A percentile compares a stretch with the other conserved stretches of the same genome.
Evolutionary conservation across 345 rosid species (phyloP).

Genomic region (Pelargonium nanum): DNA sequence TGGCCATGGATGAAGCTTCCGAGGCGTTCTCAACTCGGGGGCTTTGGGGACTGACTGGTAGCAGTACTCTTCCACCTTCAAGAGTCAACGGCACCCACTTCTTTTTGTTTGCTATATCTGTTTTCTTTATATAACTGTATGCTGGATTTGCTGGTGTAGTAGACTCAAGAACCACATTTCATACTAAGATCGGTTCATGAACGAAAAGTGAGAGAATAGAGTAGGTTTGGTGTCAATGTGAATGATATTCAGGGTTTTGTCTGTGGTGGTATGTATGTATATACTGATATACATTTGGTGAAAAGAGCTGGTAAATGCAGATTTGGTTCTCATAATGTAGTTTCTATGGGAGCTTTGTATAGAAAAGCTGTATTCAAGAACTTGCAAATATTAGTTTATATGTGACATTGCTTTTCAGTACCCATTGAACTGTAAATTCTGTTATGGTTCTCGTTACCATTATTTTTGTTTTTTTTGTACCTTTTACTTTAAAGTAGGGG

Average conservation of each 20-base stretch:
- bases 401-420: too few species aligned
- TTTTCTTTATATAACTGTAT: too few species aligned
- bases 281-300: too few species aligned
- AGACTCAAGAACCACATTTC: background rate
- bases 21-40: conserved; percentile 16
- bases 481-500: too few species aligned
- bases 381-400: background rate
- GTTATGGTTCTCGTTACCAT: too few species aligned
- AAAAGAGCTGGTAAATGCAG: too few species aligned
- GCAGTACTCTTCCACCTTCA: background rate
- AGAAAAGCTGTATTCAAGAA: background rate
- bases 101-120: too few species aligned
- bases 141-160: too few species aligned
- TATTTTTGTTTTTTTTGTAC: too few species aligned
- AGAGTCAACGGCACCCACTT: too few species aligned
- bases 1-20: conserved; percentile 48
- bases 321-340: too few species aligned
- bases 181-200: background rate
- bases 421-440: too few species aligned
- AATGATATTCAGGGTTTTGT: background rate
- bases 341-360: background rate
- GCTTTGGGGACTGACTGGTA: conserved; percentile 42
- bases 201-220: background rate
- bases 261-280: background rate
- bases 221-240: background rate